Conservation (phyloP, 768 basidiomycete species). For the Austroboletus festivus region DNA sequence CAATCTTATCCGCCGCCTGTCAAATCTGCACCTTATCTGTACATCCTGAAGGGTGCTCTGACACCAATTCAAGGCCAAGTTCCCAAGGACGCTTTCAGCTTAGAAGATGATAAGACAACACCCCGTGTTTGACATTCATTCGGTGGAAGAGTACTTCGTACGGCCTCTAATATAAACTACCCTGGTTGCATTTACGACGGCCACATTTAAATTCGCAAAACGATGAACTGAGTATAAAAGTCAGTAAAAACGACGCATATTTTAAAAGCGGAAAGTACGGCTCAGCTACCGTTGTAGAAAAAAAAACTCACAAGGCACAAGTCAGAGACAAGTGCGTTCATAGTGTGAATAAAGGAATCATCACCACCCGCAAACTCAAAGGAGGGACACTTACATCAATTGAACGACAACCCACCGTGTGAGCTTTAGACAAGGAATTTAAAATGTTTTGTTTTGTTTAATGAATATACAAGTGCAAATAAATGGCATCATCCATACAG, state of each 20-base stretch:
- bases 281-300: conserved; percentile 89
- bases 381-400: conserved; percentile 19
- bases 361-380: conserved; percentile 39
- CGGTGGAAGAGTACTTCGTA: neutral
- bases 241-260: conserved; percentile 10
- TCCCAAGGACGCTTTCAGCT: conserved; percentile 79
- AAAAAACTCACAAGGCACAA: conserved; percentile 49
- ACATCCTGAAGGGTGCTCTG: conserved; percentile 76
- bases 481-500: too few relatives aligned
- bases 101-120: conserved; percentile 29
- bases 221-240: neutral
- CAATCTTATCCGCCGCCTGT: conserved; percentile 74
- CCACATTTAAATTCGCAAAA: too few relatives aligned
- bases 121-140: conserved; percentile 4
- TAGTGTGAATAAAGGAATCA: conserved; percentile 73
- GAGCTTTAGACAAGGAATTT: too few relatives aligned
- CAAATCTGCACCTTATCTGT: conserved; percentile 75
- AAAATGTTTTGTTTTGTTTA: conserved; percentile 20
- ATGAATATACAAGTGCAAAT: conserved; percentile 15
- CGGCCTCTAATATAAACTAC: neutral
- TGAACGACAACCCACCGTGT: neutral
- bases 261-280: conserved; percentile 23
- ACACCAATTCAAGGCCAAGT: conserved; percentile 88
- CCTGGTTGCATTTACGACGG: neutral
- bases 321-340: conserved; percentile 46